Conservation (phyloP, 805 yeast genomes). For the Kodamaea sagamina region DNA sequence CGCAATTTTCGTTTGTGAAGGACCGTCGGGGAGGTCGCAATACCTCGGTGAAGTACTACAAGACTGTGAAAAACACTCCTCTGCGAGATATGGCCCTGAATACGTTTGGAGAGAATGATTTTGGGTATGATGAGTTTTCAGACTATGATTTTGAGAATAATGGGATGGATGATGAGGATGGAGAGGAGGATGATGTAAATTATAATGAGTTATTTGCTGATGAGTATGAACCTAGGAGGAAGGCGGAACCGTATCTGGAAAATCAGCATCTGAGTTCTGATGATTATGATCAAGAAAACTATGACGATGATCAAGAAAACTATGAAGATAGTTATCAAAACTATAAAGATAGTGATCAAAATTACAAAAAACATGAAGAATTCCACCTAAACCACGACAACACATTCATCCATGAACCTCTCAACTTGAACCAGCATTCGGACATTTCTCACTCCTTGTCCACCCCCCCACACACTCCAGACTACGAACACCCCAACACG, state of each 20-base stretch:
- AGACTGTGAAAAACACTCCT: conserved; percentile 28
- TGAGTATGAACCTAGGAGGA: conserved; percentile 9
- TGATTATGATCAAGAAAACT: neutral
- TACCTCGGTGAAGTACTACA: conserved; percentile 55
- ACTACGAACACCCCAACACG: conserved; percentile 3
- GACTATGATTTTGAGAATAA: conserved; percentile 48
- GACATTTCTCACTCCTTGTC: conserved; percentile 1
- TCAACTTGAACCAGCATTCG: neutral
- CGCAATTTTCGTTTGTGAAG: conserved; percentile 55
- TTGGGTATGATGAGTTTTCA: conserved; percentile 24
- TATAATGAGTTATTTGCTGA: conserved; percentile 26
- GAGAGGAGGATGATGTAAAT: conserved; percentile 34
- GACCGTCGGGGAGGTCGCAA: conserved; percentile 50
- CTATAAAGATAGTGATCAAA: too few relatives aligned
- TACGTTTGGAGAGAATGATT: conserved; percentile 30
- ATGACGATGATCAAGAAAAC: conserved; percentile 24
- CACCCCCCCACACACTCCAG: conserved; percentile 1
- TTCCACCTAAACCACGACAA: neutral
- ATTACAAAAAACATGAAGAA: too few relatives aligned
- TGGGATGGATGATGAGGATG: conserved; percentile 38
- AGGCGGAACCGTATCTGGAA: too few relatives aligned
- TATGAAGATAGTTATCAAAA: neutral
- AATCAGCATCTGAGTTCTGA: too few relatives aligned
- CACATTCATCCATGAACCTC: neutral
- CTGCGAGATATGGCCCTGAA: conserved; percentile 13